A percentile compares a stretch with the other conserved stretches of the same genome.
phyloP scores from a whole-genome alignment of 1,284 basidiomycete genomes.

The Apiotrichum siamense region DNA sequence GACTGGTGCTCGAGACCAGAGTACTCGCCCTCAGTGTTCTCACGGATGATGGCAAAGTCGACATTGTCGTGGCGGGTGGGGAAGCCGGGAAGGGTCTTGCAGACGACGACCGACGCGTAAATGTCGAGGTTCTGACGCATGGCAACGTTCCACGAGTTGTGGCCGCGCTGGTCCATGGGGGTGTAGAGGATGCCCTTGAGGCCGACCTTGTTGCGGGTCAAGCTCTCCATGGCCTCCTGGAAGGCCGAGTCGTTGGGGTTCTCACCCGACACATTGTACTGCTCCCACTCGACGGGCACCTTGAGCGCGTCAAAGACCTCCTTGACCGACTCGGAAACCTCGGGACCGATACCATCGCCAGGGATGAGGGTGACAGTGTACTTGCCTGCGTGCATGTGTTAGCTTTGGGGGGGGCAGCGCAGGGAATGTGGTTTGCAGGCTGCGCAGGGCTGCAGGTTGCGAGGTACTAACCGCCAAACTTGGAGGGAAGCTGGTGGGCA shows the following conservation, averaged over 20 bases:
- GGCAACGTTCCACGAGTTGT: conserved; percentile 99
- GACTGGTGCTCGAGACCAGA: conserved; percentile 97
- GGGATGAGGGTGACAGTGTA: conserved; percentile 80
- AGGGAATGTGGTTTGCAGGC: background rate
- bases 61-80: conserved; percentile 94
- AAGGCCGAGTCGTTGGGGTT: conserved; percentile 90
- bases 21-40: conserved; percentile 99
- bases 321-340: conserved; percentile 98
- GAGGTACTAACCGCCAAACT: conserved; percentile 79
- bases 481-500: conserved; percentile 65
- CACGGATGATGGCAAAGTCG: conserved; percentile 98
- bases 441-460: background rate
- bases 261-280: conserved; percentile 96
- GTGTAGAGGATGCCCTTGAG: conserved; percentile 99
- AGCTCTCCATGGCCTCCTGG: conserved; percentile 93
- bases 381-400: conserved; percentile 31
- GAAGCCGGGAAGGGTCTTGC: conserved; percentile 97
- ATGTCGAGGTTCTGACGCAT: conserved; percentile 99
- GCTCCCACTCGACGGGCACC: conserved; percentile 98
- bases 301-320: conserved; percentile 97
- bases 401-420: background rate
- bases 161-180: conserved; percentile 89
- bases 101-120: conserved; percentile 95
- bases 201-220: conserved; percentile 95
- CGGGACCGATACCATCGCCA: conserved; percentile 93